phyloP scores from a whole-genome alignment of 163 green algal species.

The Trebouxia gelatinosa region DNA sequence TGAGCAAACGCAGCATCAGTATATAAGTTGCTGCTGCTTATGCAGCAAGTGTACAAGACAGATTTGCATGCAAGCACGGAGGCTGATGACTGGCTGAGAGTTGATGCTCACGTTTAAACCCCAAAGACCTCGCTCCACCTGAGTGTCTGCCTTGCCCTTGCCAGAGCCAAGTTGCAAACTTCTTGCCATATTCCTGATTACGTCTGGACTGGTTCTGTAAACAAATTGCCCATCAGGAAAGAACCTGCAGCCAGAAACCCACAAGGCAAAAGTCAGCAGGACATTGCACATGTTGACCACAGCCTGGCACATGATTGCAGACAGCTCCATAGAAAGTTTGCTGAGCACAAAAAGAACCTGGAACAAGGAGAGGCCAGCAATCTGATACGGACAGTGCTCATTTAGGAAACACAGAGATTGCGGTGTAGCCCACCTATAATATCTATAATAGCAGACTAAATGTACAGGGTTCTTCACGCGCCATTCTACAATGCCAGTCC shows the following conservation, averaged over 20 bases:
- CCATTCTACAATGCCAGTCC: constrained; percentile 63
- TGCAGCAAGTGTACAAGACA: no score
- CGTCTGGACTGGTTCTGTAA: constrained; percentile 74
- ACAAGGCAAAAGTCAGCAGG: no score
- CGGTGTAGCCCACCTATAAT: constrained; percentile 50
- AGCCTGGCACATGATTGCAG: constrained; percentile 30
- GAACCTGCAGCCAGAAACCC: constrained; percentile 60
- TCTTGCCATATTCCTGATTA: constrained; percentile 53
- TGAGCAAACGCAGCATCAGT: no score
- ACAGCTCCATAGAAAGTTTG: no score
- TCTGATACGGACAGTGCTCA: no score
- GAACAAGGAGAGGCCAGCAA: no score
- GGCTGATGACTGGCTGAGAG: no score
- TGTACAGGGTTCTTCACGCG: constrained; percentile 52
- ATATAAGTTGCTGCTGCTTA: no score
- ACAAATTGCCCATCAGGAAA: constrained; percentile 76
- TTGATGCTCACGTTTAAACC: constrained; percentile 27
- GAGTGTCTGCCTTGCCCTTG: constrained; percentile 11
- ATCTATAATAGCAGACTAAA: constrained; percentile 66
- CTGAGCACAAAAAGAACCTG: no score
- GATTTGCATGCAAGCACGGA: no score
- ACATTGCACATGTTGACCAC: constrained; percentile 38
- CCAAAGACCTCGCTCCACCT: constrained; percentile 4
- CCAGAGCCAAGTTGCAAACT: constrained; percentile 36
- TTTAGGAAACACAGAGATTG: no score